Evolutionary conservation across 306 rosid species (phyloP), one percentile per base, ranked within the genome.

Genomic region (Macrotyloma uniflorum): DNA sequence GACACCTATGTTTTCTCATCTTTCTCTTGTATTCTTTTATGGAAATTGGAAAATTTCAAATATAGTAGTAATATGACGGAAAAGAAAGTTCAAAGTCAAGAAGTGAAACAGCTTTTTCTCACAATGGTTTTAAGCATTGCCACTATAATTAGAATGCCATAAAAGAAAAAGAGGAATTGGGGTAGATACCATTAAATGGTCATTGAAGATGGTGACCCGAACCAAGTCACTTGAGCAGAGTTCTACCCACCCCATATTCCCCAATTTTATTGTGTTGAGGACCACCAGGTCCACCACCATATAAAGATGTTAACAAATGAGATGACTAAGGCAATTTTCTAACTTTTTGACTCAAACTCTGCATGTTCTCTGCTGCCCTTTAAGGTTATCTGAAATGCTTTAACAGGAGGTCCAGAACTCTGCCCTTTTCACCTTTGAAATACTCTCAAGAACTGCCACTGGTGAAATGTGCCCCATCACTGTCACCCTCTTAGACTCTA

Each of bases 401-500:
- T 32, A 70, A 59, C 74, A 76, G 67, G 80, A 15, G 32, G 62
- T 32, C 91, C 96, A 87, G n/a, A 94, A 72, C 78, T 94, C 98
- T 0, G 98, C 98, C 64, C 85, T 92, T 70, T 90, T 94, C 66
- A 94, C 92, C 91, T 89, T 94, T 18, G 98, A 94, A 82, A 94
- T 82, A 80, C 97, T 94, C 84, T 94, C 93, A 20, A 92, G 68
- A 1, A 94, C 97, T 62, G 76, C 93, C 46, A 67, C 78, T 1
- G 98, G 93, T 58, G 97, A 92, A 72, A 92, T 80, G 85, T 89
- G 91, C 53, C 98, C 98, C 93, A 90, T 90, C 83, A 94, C 98
- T 22, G 98, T 94, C 87, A 94, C 98, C 79, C 89, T 88, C 87
- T 92, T 90, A 0, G 89, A 70, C 54, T 94, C 98, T 35, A 94